Evolutionary conservation across 2,329 filamentous ascomycete species (phyloP), one percentile per base, ranked within the genome.

Genomic region (Ascochyta fabae): DNA sequence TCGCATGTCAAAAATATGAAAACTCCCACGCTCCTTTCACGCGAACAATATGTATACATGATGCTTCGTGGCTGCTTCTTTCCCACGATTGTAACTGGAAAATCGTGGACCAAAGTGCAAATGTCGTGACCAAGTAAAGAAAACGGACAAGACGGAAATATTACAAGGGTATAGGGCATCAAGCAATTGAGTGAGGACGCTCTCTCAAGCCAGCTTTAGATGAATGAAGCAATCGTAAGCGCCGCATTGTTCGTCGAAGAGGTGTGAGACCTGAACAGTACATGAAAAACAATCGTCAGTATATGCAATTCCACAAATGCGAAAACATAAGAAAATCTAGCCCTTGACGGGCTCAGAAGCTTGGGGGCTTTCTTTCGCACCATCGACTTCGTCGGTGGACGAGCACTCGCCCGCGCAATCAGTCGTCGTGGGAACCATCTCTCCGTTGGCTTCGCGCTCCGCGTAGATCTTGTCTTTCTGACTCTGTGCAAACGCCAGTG

Each of bases 381-480:
- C 72, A 65, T 75, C 72, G 51, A 60, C 55, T 59, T 71, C 69
- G 58, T 59, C 56, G 38, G 51, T 44, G 31, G 51, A 48, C 41
- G 42, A 54, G 40, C 55, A 49, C 40, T 34, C 33, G 42, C 38
- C 54, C 34, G 35, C 59, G 38, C 62, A 64, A 36, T 53, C 57
- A 29, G 53, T 56, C 3, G 44, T 47, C 27, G 64, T 61, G 2
- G 44, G 34, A 24, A 52, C 41, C 43, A 65, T 64, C 35, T 66
- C 61, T 34, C 61, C 68, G 26, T 63, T 65, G 13, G 67, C 65
- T 48, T 70, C 72, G 27, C 74, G 73, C 61, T 73, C 69, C 5
- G 71, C 69, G 63, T 92, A 89, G 38, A 97, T 88, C 70, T 88
- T 88, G 41, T 85, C 83, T 72, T 90, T 92, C 50, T 86, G 83